phyloP scores from a whole-genome alignment of 495 filamentous ascomycete genomes.

The Penicillium robsamsonii region DNA sequence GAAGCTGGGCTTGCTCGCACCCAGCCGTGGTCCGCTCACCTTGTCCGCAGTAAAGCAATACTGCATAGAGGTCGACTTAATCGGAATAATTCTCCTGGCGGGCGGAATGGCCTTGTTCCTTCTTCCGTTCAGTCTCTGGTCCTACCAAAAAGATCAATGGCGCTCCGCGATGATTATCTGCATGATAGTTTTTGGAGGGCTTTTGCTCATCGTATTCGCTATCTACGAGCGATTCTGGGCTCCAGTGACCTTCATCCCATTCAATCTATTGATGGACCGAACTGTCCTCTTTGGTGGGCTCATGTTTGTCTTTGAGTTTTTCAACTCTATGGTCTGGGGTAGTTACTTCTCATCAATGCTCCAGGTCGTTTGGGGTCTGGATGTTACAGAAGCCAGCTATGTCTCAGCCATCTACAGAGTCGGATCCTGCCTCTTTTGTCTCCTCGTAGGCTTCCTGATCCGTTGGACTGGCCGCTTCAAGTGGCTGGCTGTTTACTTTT shows the following conservation, averaged over 20 bases:
- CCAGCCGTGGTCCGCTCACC: constrained; percentile 24
- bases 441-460: constrained; percentile 53
- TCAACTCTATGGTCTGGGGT: constrained; percentile 40
- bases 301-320: constrained; percentile 48
- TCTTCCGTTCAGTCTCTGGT: constrained; percentile 49
- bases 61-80: constrained; percentile 28
- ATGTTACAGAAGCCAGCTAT: constrained; percentile 50
- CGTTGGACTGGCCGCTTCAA: constrained; percentile 51
- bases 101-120: constrained; percentile 58
- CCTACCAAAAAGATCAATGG: constrained; percentile 43
- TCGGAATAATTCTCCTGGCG: constrained; percentile 55
- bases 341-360: constrained; percentile 60
- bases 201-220: constrained; percentile 50
- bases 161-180: constrained; percentile 45
- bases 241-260: constrained; percentile 54
- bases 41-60: constrained; percentile 23
- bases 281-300: constrained; percentile 57
- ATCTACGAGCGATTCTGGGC: constrained; percentile 54
- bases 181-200: constrained; percentile 52
- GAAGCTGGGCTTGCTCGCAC: constrained; percentile 33
- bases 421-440: constrained; percentile 36
- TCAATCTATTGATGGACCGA: constrained; percentile 52
- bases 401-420: constrained; percentile 48
- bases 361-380: constrained; percentile 60
- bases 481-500: constrained; percentile 47